Percentiles rank a stretch among this genome's conserved stretches.
Evolutionary conservation across 768 basidiomycete species (phyloP).

Genomic region (Fistulinella prunicolor): DNA sequence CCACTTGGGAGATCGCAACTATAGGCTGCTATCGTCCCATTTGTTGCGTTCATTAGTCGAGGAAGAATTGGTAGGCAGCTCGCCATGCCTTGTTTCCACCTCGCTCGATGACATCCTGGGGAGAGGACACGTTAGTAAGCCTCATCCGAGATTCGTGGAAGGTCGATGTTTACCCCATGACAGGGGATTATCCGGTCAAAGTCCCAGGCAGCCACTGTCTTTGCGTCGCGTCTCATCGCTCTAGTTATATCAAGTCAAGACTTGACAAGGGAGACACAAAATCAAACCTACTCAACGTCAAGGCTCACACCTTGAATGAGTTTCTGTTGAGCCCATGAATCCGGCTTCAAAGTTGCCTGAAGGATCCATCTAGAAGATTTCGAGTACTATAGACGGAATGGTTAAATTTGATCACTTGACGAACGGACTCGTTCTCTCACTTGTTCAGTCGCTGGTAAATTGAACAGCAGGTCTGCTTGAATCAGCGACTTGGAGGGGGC

Average conservation of each 20-base stretch:
- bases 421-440: slow-evolving; percentile 27
- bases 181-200: slow-evolving; percentile 75
- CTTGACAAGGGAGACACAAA: not conserved
- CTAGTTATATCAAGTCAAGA: slow-evolving; percentile 20
- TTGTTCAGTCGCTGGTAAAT: slow-evolving; percentile 78
- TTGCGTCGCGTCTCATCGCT: slow-evolving; percentile 60
- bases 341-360: slow-evolving; percentile 25
- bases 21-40: not conserved
- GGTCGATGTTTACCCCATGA: slow-evolving; percentile 43
- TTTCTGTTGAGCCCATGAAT: slow-evolving; percentile 31
- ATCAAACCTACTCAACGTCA: slow-evolving; percentile 28
- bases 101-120: slow-evolving; percentile 59
- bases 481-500: slow-evolving; percentile 66
- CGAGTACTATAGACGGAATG: slow-evolving; percentile 32
- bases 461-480: slow-evolving; percentile 80
- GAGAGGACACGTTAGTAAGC: slow-evolving; percentile 1
- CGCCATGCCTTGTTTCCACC: slow-evolving; percentile 57
- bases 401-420: not conserved
- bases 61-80: slow-evolving; percentile 37
- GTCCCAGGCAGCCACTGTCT: slow-evolving; percentile 67
- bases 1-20: not conserved
- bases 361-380: slow-evolving; percentile 33
- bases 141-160: not conserved
- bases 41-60: slow-evolving; percentile 12
- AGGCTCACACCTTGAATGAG: slow-evolving; percentile 16